Evolutionary conservation across 2,329 filamentous ascomycete genomes (phyloP).

Genomic region (Alternaria gansuensis): DNA sequence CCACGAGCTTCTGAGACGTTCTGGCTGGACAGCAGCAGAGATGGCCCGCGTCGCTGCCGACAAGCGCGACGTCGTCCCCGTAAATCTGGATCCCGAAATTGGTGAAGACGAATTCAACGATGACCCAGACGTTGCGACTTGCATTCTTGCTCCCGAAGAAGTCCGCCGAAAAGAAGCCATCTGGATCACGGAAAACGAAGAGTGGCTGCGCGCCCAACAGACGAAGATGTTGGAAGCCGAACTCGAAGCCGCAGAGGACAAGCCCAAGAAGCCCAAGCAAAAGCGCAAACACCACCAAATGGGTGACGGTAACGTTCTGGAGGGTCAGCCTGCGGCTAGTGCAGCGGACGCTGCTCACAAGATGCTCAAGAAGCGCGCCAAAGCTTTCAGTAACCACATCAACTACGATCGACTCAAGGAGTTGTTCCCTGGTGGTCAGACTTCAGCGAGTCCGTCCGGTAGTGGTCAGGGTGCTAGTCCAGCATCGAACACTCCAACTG

Average conservation of each 20-base stretch:
- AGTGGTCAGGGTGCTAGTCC: conserved; percentile 38
- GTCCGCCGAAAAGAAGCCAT: conserved; percentile 85
- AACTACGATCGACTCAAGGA: conserved; percentile 58
- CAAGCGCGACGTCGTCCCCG: conserved; percentile 27
- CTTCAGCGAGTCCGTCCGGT: conserved; percentile 28
- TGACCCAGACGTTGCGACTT: conserved; percentile 86
- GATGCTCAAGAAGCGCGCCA: conserved; percentile 58
- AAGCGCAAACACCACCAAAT: conserved; percentile 52
- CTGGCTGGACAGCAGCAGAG: conserved; percentile 41
- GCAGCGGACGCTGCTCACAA: conserved; percentile 57
- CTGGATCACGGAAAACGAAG: conserved; percentile 94
- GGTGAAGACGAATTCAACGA: conserved; percentile 85
- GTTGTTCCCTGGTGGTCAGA: conserved; percentile 47
- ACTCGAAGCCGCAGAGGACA: conserved; percentile 62
- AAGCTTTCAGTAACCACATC: conserved; percentile 56
- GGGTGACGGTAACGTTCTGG: conserved; percentile 55
- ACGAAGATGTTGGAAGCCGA: conserved; percentile 81
- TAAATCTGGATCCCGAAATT: conserved; percentile 63
- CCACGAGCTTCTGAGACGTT: conserved; percentile 39
- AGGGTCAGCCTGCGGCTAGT: conserved; percentile 54
- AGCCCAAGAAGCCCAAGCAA: conserved; percentile 60
- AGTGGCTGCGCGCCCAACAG: conserved; percentile 88
- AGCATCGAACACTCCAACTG: conserved; percentile 20
- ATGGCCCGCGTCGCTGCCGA: conserved; percentile 41
- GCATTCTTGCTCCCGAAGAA: conserved; percentile 77